A percentile compares a stretch with the other conserved stretches of the same genome.
Conservation (phyloP, 768 basidiomycete species). For the Pisolithus sp. region DNA sequence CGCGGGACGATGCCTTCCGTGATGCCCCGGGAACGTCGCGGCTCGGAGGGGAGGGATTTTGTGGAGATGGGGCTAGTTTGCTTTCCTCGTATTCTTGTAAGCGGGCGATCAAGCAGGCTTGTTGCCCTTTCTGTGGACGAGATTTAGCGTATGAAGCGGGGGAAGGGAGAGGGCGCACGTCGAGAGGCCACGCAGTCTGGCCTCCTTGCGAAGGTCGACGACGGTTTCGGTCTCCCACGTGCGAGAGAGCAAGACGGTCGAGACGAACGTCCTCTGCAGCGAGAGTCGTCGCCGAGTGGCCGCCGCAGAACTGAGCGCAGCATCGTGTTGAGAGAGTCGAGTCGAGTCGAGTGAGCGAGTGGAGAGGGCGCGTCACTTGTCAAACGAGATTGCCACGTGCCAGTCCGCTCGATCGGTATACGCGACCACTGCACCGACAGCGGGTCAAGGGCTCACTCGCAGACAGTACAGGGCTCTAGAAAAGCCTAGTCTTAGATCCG, state of each 20-base stretch:
- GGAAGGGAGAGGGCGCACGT: constrained; percentile 33
- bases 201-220: constrained; percentile 45
- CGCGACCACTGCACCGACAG: too few relatives aligned
- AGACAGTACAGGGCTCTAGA: too few relatives aligned
- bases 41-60: constrained; percentile 9
- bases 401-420: too few relatives aligned
- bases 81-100: constrained; percentile 45
- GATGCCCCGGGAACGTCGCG: constrained; percentile 17
- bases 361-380: too few relatives aligned
- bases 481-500: too few relatives aligned
- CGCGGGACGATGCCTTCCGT: constrained; percentile 20
- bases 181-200: constrained; percentile 49
- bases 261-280: constrained; percentile 36
- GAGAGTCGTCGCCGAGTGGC: neutral
- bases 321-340: constrained; percentile 7
- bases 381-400: too few relatives aligned
- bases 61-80: constrained; percentile 15
- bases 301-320: constrained; percentile 17
- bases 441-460: neutral
- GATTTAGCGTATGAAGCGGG: too few relatives aligned
- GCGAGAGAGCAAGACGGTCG: constrained; percentile 50
- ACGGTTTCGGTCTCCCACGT: constrained; percentile 50
- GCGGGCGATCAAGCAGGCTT: constrained; percentile 51
- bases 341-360: neutral
- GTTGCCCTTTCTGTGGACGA: constrained; percentile 43